phyloP scores from a whole-genome alignment of 2,329 filamentous ascomycete species.

The Hypoxylon sp. region DNA sequence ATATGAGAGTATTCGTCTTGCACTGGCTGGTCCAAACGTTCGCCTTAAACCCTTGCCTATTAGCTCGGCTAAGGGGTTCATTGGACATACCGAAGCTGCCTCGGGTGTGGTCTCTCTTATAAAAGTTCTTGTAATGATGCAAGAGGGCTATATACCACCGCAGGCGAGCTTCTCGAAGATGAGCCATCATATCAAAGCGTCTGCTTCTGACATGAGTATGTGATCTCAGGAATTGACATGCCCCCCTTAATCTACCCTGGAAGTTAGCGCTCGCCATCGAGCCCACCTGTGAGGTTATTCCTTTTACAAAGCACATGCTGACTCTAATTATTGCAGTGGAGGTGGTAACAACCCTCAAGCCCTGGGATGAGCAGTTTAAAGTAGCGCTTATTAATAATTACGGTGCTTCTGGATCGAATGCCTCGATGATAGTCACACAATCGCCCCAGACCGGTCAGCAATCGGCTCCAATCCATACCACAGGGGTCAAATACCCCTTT shows the following conservation, averaged over 20 bases:
- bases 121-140: slow-evolving; percentile 50
- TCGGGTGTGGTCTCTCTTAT: slow-evolving; percentile 53
- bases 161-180: slow-evolving; percentile 16
- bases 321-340: neutral
- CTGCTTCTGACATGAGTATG: slow-evolving; percentile 1
- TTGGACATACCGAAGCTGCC: slow-evolving; percentile 56
- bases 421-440: slow-evolving; percentile 47
- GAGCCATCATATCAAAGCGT: slow-evolving; percentile 6
- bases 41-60: slow-evolving; percentile 35
- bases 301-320: too few relatives aligned
- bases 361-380: slow-evolving; percentile 52
- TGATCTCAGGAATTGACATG: too few relatives aligned
- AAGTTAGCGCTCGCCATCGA: too few relatives aligned
- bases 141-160: neutral
- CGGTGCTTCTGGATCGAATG: slow-evolving; percentile 55
- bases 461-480: slow-evolving; percentile 8
- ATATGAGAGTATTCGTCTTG: slow-evolving; percentile 49
- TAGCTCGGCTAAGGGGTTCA: slow-evolving; percentile 54
- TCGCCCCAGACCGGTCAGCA: slow-evolving; percentile 25
- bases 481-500: slow-evolving; percentile 26
- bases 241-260: too few relatives aligned
- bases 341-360: neutral
- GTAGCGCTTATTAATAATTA: slow-evolving; percentile 54
- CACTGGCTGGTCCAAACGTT: slow-evolving; percentile 35
- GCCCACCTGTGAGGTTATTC: too few relatives aligned